Conservation (phyloP, 345 rosid species). For the Kandelia obovata region DNA sequence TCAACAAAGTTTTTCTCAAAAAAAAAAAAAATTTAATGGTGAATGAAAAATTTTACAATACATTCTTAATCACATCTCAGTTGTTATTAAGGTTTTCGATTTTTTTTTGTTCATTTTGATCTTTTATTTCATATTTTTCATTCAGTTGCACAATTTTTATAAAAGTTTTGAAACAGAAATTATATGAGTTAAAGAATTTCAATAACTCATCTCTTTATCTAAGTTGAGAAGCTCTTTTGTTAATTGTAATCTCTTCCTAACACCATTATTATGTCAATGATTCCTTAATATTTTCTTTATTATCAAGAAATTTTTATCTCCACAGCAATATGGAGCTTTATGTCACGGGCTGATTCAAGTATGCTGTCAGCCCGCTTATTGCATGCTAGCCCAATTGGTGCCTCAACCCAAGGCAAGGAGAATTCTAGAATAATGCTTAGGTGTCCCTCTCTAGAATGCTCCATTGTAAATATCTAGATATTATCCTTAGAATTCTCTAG, state of each 20-base stretch:
- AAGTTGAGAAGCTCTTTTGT: background rate
- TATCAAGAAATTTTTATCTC: background rate
- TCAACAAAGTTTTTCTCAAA: too few relatives aligned
- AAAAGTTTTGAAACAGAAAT: background rate
- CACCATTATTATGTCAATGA: background rate
- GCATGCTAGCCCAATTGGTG: too few relatives aligned
- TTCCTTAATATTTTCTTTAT: background rate
- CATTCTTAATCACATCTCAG: constrained; percentile 69
- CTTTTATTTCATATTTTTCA: too few relatives aligned
- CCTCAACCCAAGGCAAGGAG: too few relatives aligned
- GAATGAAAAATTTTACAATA: constrained; percentile 79
- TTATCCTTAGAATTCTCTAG: too few relatives aligned
- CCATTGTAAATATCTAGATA: too few relatives aligned
- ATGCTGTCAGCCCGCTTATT: too few relatives aligned
- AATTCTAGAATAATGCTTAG: too few relatives aligned
- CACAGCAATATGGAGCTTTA: background rate
- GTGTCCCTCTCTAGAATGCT: too few relatives aligned
- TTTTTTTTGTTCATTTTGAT: constrained; percentile 19
- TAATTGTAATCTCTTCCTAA: background rate
- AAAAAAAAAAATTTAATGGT: too few relatives aligned
- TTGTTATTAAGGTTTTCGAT: constrained; percentile 78
- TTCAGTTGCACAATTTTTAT: too few relatives aligned
- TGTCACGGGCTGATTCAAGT: too few relatives aligned
- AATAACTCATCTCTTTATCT: background rate
- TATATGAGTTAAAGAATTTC: background rate